Conservation (phyloP, 495 filamentous ascomycete species). For the Sporormia fimetaria region DNA sequence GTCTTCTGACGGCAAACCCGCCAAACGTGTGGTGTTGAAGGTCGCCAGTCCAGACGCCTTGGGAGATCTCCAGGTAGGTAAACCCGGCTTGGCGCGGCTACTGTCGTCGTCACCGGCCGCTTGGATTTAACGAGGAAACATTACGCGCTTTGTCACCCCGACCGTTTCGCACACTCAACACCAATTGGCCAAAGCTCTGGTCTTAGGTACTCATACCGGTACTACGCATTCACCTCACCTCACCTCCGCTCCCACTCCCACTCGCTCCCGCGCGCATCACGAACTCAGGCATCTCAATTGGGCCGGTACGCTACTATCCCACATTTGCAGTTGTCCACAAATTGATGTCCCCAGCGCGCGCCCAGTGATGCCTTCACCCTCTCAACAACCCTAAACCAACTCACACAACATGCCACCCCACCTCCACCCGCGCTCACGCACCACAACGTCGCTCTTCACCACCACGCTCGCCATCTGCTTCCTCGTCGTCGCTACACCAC, state of each 20-base stretch:
- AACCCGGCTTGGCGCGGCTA: no score
- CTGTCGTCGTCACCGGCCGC: no score
- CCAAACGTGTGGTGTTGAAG: no score
- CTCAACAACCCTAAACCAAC: slow-evolving; percentile 2
- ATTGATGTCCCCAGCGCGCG: slow-evolving; percentile 4
- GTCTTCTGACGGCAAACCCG: no score
- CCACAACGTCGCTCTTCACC: slow-evolving; percentile 85
- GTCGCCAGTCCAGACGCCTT: no score
- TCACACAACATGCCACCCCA: slow-evolving; percentile 61
- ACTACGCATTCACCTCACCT: not conserved
- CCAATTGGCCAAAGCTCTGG: no score
- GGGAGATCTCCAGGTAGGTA: no score
- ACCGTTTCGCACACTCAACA: no score
- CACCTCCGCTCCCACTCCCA: not conserved
- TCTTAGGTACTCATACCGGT: no score
- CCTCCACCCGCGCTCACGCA: slow-evolving; percentile 84
- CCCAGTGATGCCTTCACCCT: slow-evolving; percentile 7
- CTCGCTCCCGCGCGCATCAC: not conserved
- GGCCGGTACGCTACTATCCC: slow-evolving; percentile 2
- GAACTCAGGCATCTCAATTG: slow-evolving; percentile 21
- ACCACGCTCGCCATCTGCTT: slow-evolving; percentile 88
- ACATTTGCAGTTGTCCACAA: not conserved
- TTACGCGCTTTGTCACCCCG: no score
- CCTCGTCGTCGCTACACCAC: slow-evolving; percentile 80
- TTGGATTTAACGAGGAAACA: no score